Evolutionary conservation across 768 basidiomycete genomes (phyloP).

Genomic region (Tricholoma bakamatsutake): DNA sequence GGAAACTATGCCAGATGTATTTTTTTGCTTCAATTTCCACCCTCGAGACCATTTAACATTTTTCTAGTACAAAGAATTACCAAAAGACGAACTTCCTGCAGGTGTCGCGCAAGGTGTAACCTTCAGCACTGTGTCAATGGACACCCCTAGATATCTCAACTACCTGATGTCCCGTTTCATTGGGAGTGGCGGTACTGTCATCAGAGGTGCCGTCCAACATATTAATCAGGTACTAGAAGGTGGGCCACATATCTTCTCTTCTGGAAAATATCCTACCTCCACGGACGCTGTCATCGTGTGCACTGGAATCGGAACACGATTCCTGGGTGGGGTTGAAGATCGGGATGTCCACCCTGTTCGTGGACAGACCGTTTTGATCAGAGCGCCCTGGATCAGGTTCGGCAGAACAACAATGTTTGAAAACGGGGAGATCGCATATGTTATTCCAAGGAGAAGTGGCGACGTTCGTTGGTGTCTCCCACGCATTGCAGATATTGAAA

Average conservation of each 20-base stretch:
- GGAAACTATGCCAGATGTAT: constrained; percentile 51
- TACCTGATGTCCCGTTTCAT: constrained; percentile 67
- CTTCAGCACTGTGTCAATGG: constrained; percentile 67
- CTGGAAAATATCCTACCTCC: constrained; percentile 14
- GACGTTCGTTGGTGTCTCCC: constrained; percentile 30
- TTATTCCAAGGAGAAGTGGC: constrained; percentile 58
- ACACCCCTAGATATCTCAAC: constrained; percentile 62
- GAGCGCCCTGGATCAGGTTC: constrained; percentile 61
- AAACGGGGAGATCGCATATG: constrained; percentile 48
- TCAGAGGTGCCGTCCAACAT: constrained; percentile 60
- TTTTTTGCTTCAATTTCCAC: constrained; percentile 8
- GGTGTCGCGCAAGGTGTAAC: constrained; percentile 40
- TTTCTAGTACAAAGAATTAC: constrained; percentile 31
- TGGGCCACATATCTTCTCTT: constrained; percentile 33
- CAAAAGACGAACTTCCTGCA: constrained; percentile 27
- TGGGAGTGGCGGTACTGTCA: constrained; percentile 51
- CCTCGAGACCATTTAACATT: neutral
- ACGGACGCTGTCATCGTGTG: constrained; percentile 64
- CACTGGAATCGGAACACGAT: constrained; percentile 66
- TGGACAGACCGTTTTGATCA: constrained; percentile 77
- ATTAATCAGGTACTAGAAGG: constrained; percentile 66
- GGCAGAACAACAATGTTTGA: constrained; percentile 41
- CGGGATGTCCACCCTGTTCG: constrained; percentile 66
- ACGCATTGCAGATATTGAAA: no score
- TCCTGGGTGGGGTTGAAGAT: constrained; percentile 80